Percentiles rank a stretch among this genome's conserved stretches.
Evolutionary conservation across 2,329 filamentous ascomycete genomes (phyloP).

Genomic region (Colletotrichum agaves): DNA sequence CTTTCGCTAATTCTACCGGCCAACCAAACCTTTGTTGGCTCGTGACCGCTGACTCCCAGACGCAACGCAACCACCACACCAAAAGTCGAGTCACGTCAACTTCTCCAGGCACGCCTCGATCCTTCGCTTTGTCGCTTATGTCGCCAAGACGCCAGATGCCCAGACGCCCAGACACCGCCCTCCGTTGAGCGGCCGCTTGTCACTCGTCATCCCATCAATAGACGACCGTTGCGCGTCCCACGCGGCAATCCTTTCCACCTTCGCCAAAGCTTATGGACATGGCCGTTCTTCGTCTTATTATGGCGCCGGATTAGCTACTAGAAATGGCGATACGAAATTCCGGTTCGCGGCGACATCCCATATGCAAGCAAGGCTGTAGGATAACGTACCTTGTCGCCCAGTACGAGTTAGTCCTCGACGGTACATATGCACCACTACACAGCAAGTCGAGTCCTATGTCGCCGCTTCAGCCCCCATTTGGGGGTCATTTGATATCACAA

Average conservation of each 20-base stretch:
- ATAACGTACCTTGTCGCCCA: neutral
- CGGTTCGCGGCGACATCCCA: neutral
- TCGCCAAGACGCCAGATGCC: neutral
- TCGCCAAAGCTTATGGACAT: neutral
- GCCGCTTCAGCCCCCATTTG: slow-evolving; percentile 20
- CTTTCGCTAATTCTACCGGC: neutral
- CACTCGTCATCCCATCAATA: slow-evolving; percentile 20
- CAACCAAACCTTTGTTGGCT: slow-evolving; percentile 5
- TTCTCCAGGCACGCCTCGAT: slow-evolving; percentile 7
- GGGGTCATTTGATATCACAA: slow-evolving; percentile 7
- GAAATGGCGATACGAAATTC: neutral
- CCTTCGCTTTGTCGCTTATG: slow-evolving; percentile 15
- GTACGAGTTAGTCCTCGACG: neutral
- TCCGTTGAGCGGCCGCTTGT: neutral
- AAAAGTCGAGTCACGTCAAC: slow-evolving; percentile 19
- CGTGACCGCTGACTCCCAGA: neutral
- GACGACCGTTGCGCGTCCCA: slow-evolving; percentile 10
- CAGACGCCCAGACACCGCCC: neutral
- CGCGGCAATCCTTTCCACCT: slow-evolving; percentile 2
- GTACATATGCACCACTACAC: neutral
- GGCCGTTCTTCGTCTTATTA: neutral
- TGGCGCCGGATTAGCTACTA: neutral
- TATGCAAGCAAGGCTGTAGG: slow-evolving; percentile 10
- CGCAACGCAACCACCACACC: neutral
- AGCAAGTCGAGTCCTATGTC: neutral